Evolutionary conservation across 2,329 filamentous ascomycete species (phyloP).

Genomic region (Dichotomopilus funicola): DNA sequence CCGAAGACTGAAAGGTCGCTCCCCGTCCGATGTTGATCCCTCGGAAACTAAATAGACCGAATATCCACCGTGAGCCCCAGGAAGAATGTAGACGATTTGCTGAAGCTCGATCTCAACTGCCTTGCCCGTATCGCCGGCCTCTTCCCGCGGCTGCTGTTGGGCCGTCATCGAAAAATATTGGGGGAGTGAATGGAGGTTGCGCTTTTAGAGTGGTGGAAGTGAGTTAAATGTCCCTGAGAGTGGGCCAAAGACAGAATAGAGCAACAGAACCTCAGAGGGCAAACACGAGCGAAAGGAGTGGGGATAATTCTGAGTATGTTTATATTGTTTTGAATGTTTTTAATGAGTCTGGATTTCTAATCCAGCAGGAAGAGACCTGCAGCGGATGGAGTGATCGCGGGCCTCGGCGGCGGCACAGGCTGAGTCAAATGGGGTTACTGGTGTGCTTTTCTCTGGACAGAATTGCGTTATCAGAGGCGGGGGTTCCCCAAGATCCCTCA

Average conservation of each 20-base stretch:
- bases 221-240: too few species aligned
- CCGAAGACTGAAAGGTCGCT: constrained; percentile 18
- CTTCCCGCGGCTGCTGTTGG: neutral
- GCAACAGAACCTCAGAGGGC: too few species aligned
- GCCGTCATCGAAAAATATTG: neutral
- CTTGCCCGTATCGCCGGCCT: neutral
- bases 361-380: too few species aligned
- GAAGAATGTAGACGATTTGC: constrained; percentile 24
- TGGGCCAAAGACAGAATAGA: too few species aligned
- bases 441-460: neutral
- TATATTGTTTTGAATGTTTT: too few species aligned
- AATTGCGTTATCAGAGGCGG: constrained; percentile 20
- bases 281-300: too few species aligned
- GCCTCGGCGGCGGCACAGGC: neutral
- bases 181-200: neutral
- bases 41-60: constrained; percentile 19
- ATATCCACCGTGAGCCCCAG: constrained; percentile 8
- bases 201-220: neutral
- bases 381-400: too few species aligned
- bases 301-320: too few species aligned
- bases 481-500: neutral
- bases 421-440: constrained; percentile 3
- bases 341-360: too few species aligned
- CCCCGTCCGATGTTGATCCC: neutral
- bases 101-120: constrained; percentile 8